Percentiles rank a stretch among this genome's conserved stretches.
These are phyloP conservation scores for Fragaria vesca DNA, from an alignment of 306 rosid genomes.

Conservation along the genomic window DNA sequence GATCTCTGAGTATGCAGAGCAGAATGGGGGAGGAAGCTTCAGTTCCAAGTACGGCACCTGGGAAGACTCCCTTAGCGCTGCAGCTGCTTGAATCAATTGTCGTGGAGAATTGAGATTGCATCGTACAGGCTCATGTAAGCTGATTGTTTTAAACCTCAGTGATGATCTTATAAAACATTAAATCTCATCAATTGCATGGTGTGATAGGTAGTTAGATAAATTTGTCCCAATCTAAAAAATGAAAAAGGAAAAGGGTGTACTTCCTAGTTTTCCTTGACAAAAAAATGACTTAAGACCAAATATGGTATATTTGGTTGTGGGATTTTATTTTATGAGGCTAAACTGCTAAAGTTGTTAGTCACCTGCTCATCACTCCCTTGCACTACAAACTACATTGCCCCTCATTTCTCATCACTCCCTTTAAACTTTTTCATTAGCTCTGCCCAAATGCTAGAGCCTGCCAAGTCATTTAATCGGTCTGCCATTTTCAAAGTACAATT, in stretches of 20 bases:
- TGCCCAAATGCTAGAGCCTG: too few species aligned
- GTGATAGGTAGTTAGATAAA: neutral
- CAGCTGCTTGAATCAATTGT: conserved; percentile 12
- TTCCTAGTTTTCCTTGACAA: neutral
- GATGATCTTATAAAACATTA: neutral
- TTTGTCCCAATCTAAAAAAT: neutral
- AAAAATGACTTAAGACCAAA: neutral
- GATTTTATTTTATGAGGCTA: neutral
- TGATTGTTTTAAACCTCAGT: neutral
- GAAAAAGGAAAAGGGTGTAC: neutral
- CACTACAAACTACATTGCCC: neutral
- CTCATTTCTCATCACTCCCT: neutral
- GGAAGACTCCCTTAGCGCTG: conserved; percentile 25
- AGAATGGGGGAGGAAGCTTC: conserved; percentile 53
- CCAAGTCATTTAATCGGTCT: too few species aligned
- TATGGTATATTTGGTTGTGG: neutral
- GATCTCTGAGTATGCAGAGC: conserved; percentile 37
- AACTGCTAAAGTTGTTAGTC: neutral
- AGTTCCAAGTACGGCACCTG: conserved; percentile 46
- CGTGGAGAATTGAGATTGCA: neutral
- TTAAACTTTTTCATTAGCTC: neutral
- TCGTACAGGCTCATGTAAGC: neutral
- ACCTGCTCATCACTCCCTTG: neutral
- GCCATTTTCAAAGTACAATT: neutral
- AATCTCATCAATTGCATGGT: neutral